Conservation (phyloP, 2,329 filamentous ascomycete genomes). For the Microcyclosporella mali region DNA sequence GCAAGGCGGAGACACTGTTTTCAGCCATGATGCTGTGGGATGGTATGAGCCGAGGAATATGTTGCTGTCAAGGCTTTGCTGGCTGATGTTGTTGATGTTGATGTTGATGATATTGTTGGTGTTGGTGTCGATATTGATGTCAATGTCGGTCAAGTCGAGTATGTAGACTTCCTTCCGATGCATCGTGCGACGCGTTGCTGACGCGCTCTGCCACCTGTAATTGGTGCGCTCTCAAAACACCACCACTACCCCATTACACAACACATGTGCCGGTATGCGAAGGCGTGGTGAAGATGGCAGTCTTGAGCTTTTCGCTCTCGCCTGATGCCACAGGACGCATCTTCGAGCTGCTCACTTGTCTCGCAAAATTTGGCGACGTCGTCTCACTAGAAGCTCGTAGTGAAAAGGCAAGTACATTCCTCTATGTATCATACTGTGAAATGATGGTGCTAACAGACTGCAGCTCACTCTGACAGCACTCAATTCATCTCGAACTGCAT, state of each 20-base stretch:
- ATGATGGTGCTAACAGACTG: too few species aligned
- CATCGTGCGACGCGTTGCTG: not conserved
- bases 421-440: too few species aligned
- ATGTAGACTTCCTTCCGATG: not conserved
- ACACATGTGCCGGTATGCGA: too few species aligned
- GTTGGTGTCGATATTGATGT: not conserved
- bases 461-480: constrained; percentile 68
- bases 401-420: constrained; percentile 50
- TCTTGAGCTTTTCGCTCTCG: constrained; percentile 63
- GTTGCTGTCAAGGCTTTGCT: not conserved
- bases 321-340: constrained; percentile 65
- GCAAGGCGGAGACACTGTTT: constrained; percentile 32
- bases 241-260: too few species aligned
- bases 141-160: not conserved
- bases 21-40: constrained; percentile 1
- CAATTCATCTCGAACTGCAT: constrained; percentile 75
- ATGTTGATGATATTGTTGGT: constrained; percentile 4
- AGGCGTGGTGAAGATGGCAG: constrained; percentile 34
- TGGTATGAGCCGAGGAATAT: not conserved
- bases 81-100: constrained; percentile 4
- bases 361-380: constrained; percentile 73
- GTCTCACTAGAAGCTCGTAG: constrained; percentile 67
- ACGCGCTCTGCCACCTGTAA: too few species aligned
- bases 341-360: constrained; percentile 66
- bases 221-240: too few species aligned